Evolutionary conservation across 208 protist species (phyloP), one percentile per base, ranked within the genome.

Genomic region (Acanthamoeba sp.): DNA sequence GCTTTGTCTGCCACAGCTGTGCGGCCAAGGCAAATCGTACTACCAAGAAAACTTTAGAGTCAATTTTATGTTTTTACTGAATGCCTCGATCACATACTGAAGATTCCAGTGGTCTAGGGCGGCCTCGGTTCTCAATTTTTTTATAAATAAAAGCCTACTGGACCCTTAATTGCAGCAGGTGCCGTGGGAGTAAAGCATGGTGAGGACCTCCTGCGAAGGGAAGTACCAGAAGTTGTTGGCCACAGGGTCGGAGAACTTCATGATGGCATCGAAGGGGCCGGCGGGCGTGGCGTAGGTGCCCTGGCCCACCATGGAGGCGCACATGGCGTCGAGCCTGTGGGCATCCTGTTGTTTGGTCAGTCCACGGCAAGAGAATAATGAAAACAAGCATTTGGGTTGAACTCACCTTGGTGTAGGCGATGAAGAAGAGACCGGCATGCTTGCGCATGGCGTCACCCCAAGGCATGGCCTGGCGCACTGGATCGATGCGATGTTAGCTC

Each of bases 211-310:
- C 38, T 52, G 27, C 40, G 73, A 82, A 12, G 73, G 73, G 73
- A 82, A 82, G 20, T 52, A 82, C 73, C 73, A 82, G 73, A 82
- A 82, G 73, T 82, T 82, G 73, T 82, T 82, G 34, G 73, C 73
- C 38, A 82, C 73, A 38, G 73, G 73, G 38, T 82, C 73, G 38
- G 73, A 82, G 73, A 82, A 82, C 73, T 82, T 82, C 73, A 82
- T 82, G 73, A 82, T 82, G 73, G 73, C 73, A 50, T 82, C 73
- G 40, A 50, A 42, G 40, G 73, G 73, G 5, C 73, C 73, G 73
- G 73, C 0, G 9, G 73, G 73, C 20, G 73, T 52, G 22, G 73
- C 73, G 73, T 29, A 82, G 73, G 73, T 82, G 73, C 73, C 73
- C 34, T 82, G 73, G 73, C 73, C 73, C 20, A 82, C 73, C 73